Evolutionary conservation across 805 yeast species (phyloP), one percentile per base, ranked within the genome.

Genomic region (Starmerella floris): DNA sequence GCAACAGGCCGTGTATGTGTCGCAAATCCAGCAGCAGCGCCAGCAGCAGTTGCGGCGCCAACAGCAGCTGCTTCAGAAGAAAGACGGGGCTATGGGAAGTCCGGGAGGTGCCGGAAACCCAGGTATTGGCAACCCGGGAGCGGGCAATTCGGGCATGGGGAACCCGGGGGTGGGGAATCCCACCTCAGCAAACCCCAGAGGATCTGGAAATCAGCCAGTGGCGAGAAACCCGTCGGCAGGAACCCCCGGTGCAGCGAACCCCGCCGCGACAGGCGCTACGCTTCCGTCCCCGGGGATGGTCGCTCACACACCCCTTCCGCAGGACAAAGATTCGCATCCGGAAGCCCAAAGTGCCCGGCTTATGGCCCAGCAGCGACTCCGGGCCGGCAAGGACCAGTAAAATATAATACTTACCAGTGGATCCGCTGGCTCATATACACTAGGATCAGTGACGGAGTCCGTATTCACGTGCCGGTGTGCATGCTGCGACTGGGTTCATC

Each of bases 1-100:
- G 21, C 62, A 57, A 46, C 56, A 60, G 26, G 49, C 58, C 16
- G 43, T 50, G 25, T 44, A 45, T 16, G 4, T 52, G 26, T 40
- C 51, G 8, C 53, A 45, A 17, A 13, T 48, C 11, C 58, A 55
- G 40, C 53, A 49, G 40, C 35, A 44, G 36, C 47, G 35, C 25
- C 36, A 28, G 44, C 55, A 49, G 30, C 33, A 40, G 11, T 43
- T n/a, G 35, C 30, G 19, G 5, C 28, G 20, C 30, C 47, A 33
- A 17, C 49, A 25, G 23, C 42, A 35, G 26, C 17, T 11, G 17
- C 15, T 11, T 17, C 37, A 27, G 30, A 26, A 17, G 15, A 38
- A 28, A 19, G 34, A 31, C 30, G 31, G 30, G n/a, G 11, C 8
- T 9, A 25, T 25, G 28, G 11, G 11, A 31, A 31, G 11, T 31